A percentile compares a stretch with the other conserved stretches of the same genome.
These are phyloP conservation scores for Xylaria sp. DNA, from an alignment of 2,329 filamentous ascomycete genomes.

Conservation along the genomic window DNA sequence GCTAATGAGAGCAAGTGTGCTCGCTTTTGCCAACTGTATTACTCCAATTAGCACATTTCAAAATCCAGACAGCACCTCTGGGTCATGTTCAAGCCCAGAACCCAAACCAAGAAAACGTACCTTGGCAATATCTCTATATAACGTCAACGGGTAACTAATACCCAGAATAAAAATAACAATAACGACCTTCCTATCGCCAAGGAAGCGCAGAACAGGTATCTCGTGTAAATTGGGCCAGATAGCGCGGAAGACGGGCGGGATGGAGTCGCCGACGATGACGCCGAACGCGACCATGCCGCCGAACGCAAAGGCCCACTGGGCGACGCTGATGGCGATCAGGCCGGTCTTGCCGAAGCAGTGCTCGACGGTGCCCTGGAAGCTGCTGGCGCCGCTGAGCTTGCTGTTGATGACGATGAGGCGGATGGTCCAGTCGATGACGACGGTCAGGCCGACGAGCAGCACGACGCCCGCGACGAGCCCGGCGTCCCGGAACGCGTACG, in stretches of 20 bases:
- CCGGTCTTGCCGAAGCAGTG: conserved; percentile 92
- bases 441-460: conserved; percentile 81
- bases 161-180: conserved; percentile 90
- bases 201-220: conserved; percentile 81
- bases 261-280: conserved; percentile 96
- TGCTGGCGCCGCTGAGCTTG: conserved; percentile 92
- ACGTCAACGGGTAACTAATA: conserved; percentile 88
- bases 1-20: conserved; percentile 89
- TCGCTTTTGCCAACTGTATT: conserved; percentile 92
- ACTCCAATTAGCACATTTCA: conserved; percentile 15
- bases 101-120: conserved; percentile 55
- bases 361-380: conserved; percentile 95
- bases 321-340: conserved; percentile 86
- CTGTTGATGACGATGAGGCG: conserved; percentile 96
- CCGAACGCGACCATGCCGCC: conserved; percentile 99
- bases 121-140: conserved; percentile 98
- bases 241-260: conserved; percentile 87
- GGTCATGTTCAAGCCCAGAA: conserved; percentile 43
- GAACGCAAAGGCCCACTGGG: conserved; percentile 98
- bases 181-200: conserved; percentile 83
- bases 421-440: conserved; percentile 97
- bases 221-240: conserved; percentile 80
- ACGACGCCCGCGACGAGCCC: conserved; percentile 83
- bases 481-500: conserved; percentile 95
- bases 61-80: not conserved